Evolutionary conservation across 2,329 filamentous ascomycete species (phyloP).

Genomic region (Cladosporium colombiae): DNA sequence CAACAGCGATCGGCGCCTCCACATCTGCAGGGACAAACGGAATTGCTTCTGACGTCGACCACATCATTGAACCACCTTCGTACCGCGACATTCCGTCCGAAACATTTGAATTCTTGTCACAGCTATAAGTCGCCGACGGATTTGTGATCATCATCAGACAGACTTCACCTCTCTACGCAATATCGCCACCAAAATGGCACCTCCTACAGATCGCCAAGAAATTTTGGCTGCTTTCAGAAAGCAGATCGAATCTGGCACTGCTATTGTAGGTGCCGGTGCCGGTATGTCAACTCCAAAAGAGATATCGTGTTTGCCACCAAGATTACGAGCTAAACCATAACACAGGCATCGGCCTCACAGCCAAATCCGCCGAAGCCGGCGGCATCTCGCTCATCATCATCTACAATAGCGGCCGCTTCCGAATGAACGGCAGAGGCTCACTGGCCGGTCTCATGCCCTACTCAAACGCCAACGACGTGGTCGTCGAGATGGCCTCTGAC

Average conservation of each 20-base stretch:
- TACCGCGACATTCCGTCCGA: neutral
- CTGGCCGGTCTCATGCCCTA: conserved; percentile 71
- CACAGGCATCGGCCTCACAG: conserved; percentile 66
- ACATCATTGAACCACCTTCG: neutral
- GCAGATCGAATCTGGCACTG: conserved; percentile 56
- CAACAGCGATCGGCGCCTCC: conserved; percentile 8
- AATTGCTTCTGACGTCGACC: conserved; percentile 11
- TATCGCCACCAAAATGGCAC: conserved; percentile 50
- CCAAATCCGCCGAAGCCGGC: conserved; percentile 69
- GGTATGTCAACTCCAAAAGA: conserved; percentile 38
- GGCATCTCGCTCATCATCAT: conserved; percentile 70
- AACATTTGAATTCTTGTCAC: neutral
- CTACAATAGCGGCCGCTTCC: conserved; percentile 71
- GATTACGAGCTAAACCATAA: neutral
- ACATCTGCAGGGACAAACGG: conserved; percentile 8
- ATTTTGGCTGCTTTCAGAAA: conserved; percentile 58
- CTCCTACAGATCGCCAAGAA: conserved; percentile 58
- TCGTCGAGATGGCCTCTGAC: conserved; percentile 69
- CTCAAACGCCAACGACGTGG: conserved; percentile 68
- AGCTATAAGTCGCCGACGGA: neutral
- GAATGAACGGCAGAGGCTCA: conserved; percentile 71
- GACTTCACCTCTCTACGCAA: neutral
- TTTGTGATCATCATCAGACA: neutral
- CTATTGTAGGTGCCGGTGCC: conserved; percentile 69
- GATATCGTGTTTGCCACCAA: neutral